These are phyloP conservation scores for Castanopsis chinensis DNA, from an alignment of 306 rosid genomes.

Conservation along the genomic window DNA sequence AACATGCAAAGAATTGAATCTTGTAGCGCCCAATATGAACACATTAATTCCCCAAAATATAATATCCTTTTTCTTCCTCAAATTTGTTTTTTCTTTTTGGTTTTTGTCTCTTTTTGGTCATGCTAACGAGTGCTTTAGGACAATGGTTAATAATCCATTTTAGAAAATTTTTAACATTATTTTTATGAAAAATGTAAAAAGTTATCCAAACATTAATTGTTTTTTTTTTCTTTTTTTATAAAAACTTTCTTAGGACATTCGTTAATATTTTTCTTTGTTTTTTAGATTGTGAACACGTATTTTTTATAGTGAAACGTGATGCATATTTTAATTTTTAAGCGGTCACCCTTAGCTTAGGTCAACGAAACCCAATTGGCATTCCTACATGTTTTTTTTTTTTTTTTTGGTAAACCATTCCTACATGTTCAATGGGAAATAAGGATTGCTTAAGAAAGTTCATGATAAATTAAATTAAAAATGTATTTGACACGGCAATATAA, in stretches of 20 bases:
- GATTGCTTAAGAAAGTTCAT: background rate
- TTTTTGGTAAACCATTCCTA: too few relatives aligned
- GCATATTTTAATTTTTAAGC: background rate
- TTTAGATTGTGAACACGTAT: constrained; percentile 13
- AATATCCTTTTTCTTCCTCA: too few relatives aligned
- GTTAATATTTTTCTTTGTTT: too few relatives aligned
- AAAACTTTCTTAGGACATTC: too few relatives aligned
- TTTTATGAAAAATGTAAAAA: too few relatives aligned
- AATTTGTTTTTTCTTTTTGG: too few relatives aligned
- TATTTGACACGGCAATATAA: constrained; percentile 24
- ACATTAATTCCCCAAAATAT: background rate
- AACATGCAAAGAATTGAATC: background rate
- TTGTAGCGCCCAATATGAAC: background rate
- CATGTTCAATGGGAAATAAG: constrained; percentile 13
- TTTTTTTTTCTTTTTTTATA: background rate
- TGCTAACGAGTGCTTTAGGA: too few relatives aligned
- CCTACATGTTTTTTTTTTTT: constrained; percentile 23
- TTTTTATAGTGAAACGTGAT: background rate
- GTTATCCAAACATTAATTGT: background rate
- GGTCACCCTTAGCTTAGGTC: constrained; percentile 19
- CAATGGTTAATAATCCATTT: too few relatives aligned
- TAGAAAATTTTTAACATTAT: too few relatives aligned
- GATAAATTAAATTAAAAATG: constrained; percentile 12
- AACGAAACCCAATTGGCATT: constrained; percentile 23
- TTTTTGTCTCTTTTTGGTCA: too few relatives aligned